These are phyloP conservation scores for Allomyces arbusculus DNA, from an alignment of 192 early-diverging fungal species.

Conservation along the genomic window DNA sequence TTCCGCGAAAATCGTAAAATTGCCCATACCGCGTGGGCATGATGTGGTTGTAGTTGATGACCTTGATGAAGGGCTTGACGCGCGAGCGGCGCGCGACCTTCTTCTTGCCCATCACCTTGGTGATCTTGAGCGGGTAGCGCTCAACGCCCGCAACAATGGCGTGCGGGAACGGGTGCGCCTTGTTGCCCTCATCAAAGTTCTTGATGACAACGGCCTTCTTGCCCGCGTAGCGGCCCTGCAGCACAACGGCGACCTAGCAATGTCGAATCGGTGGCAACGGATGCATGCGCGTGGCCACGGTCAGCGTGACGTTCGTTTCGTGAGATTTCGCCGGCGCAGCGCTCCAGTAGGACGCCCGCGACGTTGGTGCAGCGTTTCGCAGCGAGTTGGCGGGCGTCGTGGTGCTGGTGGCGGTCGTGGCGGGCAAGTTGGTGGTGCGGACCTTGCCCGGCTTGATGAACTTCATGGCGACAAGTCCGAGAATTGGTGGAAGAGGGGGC, in stretches of 20 bases:
- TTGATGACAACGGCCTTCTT: conserved; percentile 99
- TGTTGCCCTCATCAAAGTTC: conserved; percentile 89
- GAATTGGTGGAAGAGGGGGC: no score
- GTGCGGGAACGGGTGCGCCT: conserved; percentile 89
- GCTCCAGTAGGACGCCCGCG: no score
- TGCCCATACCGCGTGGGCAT: conserved; percentile 82
- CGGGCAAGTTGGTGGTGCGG: no score
- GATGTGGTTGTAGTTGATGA: conserved; percentile 97
- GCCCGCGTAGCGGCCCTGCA: conserved; percentile 96
- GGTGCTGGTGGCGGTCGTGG: no score
- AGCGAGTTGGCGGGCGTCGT: no score
- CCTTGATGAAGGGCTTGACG: conserved; percentile 99
- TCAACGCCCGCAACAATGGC: conserved; percentile 96
- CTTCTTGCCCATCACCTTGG: conserved; percentile 85
- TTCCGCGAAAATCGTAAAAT: no score
- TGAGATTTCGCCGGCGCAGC: no score
- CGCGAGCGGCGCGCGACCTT: conserved; percentile 85
- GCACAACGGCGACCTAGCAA: conserved; percentile 50
- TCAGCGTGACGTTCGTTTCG: no score
- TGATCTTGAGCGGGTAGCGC: conserved; percentile 93
- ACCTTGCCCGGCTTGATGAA: conserved; percentile 54
- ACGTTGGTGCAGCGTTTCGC: no score
- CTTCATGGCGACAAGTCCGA: conserved; percentile 5
- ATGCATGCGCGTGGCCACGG: no score
- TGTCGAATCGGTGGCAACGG: no score